Conservation (phyloP, 2,329 filamentous ascomycete genomes). For the Exophiala aquamarina region DNA sequence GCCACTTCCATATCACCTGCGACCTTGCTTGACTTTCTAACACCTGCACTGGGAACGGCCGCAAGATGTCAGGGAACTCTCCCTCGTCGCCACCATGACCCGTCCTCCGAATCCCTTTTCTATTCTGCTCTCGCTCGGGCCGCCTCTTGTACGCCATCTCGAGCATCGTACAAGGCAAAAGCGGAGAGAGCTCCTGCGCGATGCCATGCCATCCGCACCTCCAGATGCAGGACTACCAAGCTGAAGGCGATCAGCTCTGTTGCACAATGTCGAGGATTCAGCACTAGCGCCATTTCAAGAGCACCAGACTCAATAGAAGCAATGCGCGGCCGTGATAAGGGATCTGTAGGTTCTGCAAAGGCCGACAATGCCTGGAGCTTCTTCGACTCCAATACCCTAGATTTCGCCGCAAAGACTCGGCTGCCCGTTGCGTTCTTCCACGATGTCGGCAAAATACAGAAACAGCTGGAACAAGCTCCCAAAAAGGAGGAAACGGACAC, state of each 20-base stretch:
- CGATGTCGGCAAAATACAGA: conserved; percentile 20
- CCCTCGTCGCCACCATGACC: conserved; percentile 1
- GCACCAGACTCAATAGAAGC: not conserved
- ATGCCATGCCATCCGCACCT: not conserved
- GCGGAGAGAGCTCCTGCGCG: not conserved
- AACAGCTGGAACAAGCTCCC: conserved; percentile 28
- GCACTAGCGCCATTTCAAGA: not conserved
- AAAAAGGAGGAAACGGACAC: too few species aligned
- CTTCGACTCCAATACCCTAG: conserved; percentile 22
- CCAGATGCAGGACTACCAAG: not conserved
- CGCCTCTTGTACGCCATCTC: not conserved
- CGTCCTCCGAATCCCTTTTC: conserved; percentile 9
- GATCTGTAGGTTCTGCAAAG: not conserved
- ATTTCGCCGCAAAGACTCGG: conserved; percentile 21
- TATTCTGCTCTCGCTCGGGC: conserved; percentile 6
- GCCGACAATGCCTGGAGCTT: conserved; percentile 6
- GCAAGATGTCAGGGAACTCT: too few species aligned
- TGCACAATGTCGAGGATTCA: conserved; percentile 4
- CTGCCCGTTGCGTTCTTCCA: conserved; percentile 25
- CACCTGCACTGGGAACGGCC: too few species aligned
- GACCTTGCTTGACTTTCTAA: conserved; percentile 24
- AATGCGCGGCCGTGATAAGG: too few species aligned
- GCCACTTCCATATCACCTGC: conserved; percentile 19
- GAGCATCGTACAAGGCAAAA: not conserved
- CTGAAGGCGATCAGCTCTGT: not conserved